phyloP scores from a whole-genome alignment of 148 eudicot species.

The Rheum nobile region DNA sequence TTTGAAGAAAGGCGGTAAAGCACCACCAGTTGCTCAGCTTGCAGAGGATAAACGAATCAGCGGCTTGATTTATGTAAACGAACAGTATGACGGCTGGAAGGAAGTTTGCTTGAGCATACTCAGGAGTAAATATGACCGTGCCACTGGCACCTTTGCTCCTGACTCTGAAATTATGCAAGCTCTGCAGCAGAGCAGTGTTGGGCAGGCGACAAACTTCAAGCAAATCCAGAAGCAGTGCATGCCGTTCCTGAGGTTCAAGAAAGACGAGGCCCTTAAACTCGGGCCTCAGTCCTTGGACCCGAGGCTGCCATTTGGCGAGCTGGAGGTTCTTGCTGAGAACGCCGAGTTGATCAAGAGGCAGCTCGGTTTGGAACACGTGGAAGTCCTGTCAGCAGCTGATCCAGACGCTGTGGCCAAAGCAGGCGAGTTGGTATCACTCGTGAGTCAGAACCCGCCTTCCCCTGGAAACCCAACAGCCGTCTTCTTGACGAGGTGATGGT shows the following conservation, averaged over 20 bases:
- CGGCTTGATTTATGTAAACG: slow-evolving; percentile 67
- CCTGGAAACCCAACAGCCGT: slow-evolving; percentile 84
- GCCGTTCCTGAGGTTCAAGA: slow-evolving; percentile 88
- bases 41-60: slow-evolving; percentile 31
- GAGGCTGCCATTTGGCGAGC: slow-evolving; percentile 78
- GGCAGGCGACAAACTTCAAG: slow-evolving; percentile 44
- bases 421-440: slow-evolving; percentile 34
- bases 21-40: slow-evolving; percentile 21
- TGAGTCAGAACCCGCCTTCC: slow-evolving; percentile 70
- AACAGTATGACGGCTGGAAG: slow-evolving; percentile 83
- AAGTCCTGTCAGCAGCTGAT: slow-evolving; percentile 43
- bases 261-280: slow-evolving; percentile 55
- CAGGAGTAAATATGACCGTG: slow-evolving; percentile 33
- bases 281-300: slow-evolving; percentile 77
- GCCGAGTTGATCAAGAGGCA: slow-evolving; percentile 53
- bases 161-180: slow-evolving; percentile 57
- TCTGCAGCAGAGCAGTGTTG: slow-evolving; percentile 48
- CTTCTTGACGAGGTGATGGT: slow-evolving; percentile 26
- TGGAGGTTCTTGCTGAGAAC: slow-evolving; percentile 60
- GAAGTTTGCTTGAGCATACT: slow-evolving; percentile 68
- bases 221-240: slow-evolving; percentile 69
- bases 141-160: slow-evolving; percentile 45
- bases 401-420: slow-evolving; percentile 42
- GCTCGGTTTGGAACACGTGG: slow-evolving; percentile 52
- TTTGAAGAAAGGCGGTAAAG: slow-evolving; percentile 47